These are phyloP conservation scores for Ganoderma multipileum DNA, from an alignment of 1,284 basidiomycete genomes.

Conservation along the genomic window DNA sequence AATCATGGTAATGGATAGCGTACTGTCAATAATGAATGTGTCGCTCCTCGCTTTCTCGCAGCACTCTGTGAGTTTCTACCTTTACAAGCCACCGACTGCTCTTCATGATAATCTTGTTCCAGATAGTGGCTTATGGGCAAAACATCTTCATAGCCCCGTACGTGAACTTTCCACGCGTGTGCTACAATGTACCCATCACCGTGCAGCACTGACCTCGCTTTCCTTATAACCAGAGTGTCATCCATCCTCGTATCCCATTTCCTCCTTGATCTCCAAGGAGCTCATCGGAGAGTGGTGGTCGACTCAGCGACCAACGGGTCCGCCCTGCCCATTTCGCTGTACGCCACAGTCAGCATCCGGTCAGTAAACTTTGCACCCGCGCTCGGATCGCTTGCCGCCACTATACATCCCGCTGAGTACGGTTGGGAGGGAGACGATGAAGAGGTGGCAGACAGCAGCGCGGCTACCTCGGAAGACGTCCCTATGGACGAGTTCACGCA, in stretches of 20 bases:
- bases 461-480: neutral
- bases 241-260: neutral
- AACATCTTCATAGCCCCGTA: neutral
- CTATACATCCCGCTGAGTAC: neutral
- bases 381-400: neutral
- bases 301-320: slow-evolving; percentile 44
- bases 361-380: neutral
- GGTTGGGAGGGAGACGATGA: neutral
- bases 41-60: neutral
- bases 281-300: slow-evolving; percentile 39
- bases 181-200: neutral
- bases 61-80: neutral
- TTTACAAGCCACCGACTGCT: neutral
- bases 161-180: neutral
- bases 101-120: no score
- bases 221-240: neutral
- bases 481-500: no score
- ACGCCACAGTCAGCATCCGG: neutral
- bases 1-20: neutral
- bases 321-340: neutral
- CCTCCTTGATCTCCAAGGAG: neutral
- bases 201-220: neutral
- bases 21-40: neutral
- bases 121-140: no score
- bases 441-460: neutral